Base-by-base conservation (phyloP, 768 basidiomycete species). In the Tephrocybe sp. region DNA sequence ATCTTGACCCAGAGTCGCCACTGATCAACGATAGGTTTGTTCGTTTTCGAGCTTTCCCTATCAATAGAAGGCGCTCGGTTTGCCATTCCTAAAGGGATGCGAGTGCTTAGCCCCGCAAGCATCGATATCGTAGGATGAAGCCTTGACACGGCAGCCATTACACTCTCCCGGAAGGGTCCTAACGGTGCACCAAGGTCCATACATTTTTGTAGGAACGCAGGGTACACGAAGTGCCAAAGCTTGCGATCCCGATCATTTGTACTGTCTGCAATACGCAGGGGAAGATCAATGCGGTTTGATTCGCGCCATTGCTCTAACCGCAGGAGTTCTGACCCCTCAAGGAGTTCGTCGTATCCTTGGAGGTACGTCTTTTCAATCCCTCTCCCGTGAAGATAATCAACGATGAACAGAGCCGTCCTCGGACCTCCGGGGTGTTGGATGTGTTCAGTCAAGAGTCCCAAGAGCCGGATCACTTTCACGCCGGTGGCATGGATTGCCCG, bases 1-100 rank as follows among this genome's bases (percentile, higher is more conserved):
- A 88, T 76, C 55, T 89, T 89, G 46, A 92, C 76, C 91, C 91
- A 93, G 18, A 84, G 69, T 53, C 86, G 79, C 91, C 91, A 93
- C 66, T 93, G 90, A 37, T 85, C 82, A 26, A 90, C 75, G 17
- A 82, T 64, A 14, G 65, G 62, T 60, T 74, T 81, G 58, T 84
- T 83, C 5, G 89, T 88, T 45, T 76, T 81, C 21, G 73, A 59
- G 0, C 79, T 79, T 50, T 85, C 83, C 44, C 73, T 76, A 42
- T 85, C 85, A 1, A 63, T 54, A 11, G 63, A 60, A 37, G 68
- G 65, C 3, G 67, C 63, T 15, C 81, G 77, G 34, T 68, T 66
- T 14, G 77, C 61, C 17, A 76, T 68, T 40, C 75, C 72, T 12
- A 72, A 61, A n/a, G 83, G 80, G 25, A 79, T 72, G 24, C 78